Evolutionary conservation across 164 flowering plant species (phyloP).

Genomic region (Aristolochia fimbriata): DNA sequence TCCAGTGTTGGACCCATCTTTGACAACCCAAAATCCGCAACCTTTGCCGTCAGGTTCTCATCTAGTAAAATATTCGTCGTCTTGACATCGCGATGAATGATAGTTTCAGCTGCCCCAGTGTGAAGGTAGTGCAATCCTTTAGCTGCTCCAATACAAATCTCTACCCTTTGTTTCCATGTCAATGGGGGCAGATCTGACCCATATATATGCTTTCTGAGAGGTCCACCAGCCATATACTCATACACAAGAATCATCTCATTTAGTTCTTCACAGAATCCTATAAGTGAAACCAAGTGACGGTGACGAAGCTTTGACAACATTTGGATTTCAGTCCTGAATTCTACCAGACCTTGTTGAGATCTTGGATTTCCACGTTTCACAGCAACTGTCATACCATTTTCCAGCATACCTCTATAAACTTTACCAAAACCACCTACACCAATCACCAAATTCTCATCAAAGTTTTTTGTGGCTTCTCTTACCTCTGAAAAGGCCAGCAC

Average conservation of each 20-base stretch:
- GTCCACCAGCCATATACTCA: slow-evolving; percentile 44
- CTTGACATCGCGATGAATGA: slow-evolving; percentile 49
- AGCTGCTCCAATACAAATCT: slow-evolving; percentile 50
- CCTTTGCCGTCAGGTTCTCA: slow-evolving; percentile 33
- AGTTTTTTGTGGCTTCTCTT: slow-evolving; percentile 36
- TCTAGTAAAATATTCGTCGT: slow-evolving; percentile 42
- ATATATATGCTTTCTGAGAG: slow-evolving; percentile 36
- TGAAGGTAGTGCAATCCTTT: slow-evolving; percentile 54
- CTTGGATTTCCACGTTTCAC: slow-evolving; percentile 40
- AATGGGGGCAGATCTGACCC: slow-evolving; percentile 33
- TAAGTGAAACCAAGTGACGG: slow-evolving; percentile 42
- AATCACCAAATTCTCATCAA: slow-evolving; percentile 31
- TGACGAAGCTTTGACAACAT: slow-evolving; percentile 45
- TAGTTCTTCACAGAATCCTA: slow-evolving; percentile 44
- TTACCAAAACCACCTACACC: slow-evolving; percentile 49
- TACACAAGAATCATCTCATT: slow-evolving; percentile 49
- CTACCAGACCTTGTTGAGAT: slow-evolving; percentile 35
- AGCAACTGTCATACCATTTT: slow-evolving; percentile 33
- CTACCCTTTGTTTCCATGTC: slow-evolving; percentile 42
- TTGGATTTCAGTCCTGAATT: slow-evolving; percentile 43
- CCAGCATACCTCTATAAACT: slow-evolving; percentile 34
- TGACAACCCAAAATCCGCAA: slow-evolving; percentile 45
- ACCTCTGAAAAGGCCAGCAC: slow-evolving; percentile 28
- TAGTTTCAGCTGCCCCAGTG: slow-evolving; percentile 38
- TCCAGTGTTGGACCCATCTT: slow-evolving; percentile 38